Evolutionary conservation across 1,284 basidiomycete species (phyloP).

Genomic region (Sporisorium reilianum): DNA sequence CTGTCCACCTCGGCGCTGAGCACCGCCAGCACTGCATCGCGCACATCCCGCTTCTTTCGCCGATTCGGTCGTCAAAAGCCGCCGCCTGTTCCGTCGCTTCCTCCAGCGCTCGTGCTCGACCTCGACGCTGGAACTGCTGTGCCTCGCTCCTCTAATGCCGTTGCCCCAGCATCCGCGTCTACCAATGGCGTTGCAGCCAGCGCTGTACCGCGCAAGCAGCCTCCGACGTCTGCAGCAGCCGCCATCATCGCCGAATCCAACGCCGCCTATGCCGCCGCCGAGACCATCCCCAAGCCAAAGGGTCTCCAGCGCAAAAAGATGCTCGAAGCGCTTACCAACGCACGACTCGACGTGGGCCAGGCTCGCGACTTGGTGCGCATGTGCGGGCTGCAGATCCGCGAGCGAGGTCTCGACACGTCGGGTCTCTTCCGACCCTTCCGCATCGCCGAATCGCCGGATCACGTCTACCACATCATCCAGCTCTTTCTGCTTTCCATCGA

Average conservation of each 20-base stretch:
- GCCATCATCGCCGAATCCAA: constrained; percentile 38
- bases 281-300: constrained; percentile 16
- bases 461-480: constrained; percentile 50
- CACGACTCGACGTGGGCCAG: constrained; percentile 33
- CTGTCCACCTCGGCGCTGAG: constrained; percentile 32
- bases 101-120: constrained; percentile 40
- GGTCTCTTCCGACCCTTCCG: constrained; percentile 61
- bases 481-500: constrained; percentile 56
- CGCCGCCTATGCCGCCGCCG: constrained; percentile 31
- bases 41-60: constrained; percentile 38
- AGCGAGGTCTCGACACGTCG: constrained; percentile 54
- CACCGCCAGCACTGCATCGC: constrained; percentile 21
- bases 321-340: constrained; percentile 49
- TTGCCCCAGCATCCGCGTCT: neutral
- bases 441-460: constrained; percentile 44
- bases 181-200: neutral
- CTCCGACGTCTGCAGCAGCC: constrained; percentile 27
- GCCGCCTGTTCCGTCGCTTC: constrained; percentile 40
- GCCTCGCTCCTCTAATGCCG: constrained; percentile 6
- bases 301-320: constrained; percentile 26
- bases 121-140: constrained; percentile 35
- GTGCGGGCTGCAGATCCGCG: constrained; percentile 47
- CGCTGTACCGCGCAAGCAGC: constrained; percentile 1
- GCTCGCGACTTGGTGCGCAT: constrained; percentile 37
- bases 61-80: constrained; percentile 22